These are phyloP conservation scores for Suillus ampliporus DNA, from an alignment of 768 basidiomycete species.

Conservation along the genomic window DNA sequence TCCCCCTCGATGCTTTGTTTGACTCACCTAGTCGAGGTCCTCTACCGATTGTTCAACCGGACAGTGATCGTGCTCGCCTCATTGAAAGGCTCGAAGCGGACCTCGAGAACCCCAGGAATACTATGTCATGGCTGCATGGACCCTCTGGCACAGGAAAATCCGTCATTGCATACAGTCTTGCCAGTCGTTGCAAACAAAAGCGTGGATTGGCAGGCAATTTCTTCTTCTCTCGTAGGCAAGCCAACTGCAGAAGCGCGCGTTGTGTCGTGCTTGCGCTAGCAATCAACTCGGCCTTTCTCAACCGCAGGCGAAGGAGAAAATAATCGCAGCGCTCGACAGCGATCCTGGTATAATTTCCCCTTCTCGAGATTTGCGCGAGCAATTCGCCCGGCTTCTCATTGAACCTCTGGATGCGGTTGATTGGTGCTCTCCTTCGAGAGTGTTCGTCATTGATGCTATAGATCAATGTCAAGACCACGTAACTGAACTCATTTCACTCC, in stretches of 20 bases:
- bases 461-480: background rate
- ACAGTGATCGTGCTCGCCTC: background rate
- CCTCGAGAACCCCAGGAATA: background rate
- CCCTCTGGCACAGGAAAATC: background rate
- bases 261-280: background rate
- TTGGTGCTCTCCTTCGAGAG: background rate
- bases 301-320: background rate
- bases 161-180: slow-evolving; percentile 4
- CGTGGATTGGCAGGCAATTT: background rate
- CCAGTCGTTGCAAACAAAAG: slow-evolving; percentile 1
- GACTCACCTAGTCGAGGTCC: background rate
- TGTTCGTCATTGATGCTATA: background rate
- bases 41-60: background rate
- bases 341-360: slow-evolving; percentile 1
- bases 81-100: background rate
- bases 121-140: background rate
- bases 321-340: background rate
- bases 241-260: background rate
- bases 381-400: background rate
- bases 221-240: background rate
- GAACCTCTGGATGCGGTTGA: background rate
- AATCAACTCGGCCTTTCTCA: background rate
- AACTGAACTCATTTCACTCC: background rate
- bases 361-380: background rate
- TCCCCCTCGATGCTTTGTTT: background rate